A percentile compares a stretch with the other conserved stretches of the same genome.
Evolutionary conservation across 176 grass and related monocot genomes (phyloP).

Genomic region (Avena insularis): DNA sequence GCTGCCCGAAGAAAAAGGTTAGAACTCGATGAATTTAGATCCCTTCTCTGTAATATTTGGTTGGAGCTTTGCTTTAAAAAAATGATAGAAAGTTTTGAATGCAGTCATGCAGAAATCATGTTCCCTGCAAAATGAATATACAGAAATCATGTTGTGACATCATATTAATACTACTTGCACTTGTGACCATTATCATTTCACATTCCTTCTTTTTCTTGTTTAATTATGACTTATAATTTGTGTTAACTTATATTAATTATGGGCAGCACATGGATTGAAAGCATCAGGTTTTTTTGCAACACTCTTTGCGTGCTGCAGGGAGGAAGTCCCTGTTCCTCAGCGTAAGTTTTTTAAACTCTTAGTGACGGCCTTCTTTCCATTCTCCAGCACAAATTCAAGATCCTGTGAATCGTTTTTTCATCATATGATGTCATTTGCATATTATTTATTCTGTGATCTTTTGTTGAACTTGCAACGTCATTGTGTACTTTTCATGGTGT

Average conservation of each 20-base stretch:
- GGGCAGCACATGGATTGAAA: conserved; percentile 62
- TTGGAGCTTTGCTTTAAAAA: conserved; percentile 39
- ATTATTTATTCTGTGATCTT: conserved; percentile 5
- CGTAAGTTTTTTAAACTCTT: conserved; percentile 53
- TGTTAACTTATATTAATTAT: conserved; percentile 41
- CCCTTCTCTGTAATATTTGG: conserved; percentile 29
- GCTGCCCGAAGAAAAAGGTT: conserved; percentile 76
- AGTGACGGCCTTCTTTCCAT: conserved; percentile 35
- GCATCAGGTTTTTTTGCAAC: conserved; percentile 66
- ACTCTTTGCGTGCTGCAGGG: conserved; percentile 77
- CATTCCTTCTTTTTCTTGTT: conserved; percentile 46
- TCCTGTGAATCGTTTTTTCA: conserved; percentile 7
- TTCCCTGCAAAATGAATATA: neutral
- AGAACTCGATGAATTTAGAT: conserved; percentile 35
- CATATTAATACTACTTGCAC: conserved; percentile 29
- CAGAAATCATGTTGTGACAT: conserved; percentile 21
- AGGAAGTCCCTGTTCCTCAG: conserved; percentile 71
- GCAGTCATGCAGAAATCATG: conserved; percentile 12
- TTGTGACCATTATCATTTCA: conserved; percentile 14
- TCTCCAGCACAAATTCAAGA: neutral
- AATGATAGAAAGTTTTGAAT: conserved; percentile 35
- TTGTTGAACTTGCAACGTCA: conserved; percentile 16
- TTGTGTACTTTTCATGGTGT: neutral
- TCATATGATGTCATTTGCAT: conserved; percentile 13
- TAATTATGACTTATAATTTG: conserved; percentile 25